These are phyloP conservation scores for Botryotinia narcissicola DNA, from an alignment of 2,329 filamentous ascomycete genomes.

Conservation along the genomic window DNA sequence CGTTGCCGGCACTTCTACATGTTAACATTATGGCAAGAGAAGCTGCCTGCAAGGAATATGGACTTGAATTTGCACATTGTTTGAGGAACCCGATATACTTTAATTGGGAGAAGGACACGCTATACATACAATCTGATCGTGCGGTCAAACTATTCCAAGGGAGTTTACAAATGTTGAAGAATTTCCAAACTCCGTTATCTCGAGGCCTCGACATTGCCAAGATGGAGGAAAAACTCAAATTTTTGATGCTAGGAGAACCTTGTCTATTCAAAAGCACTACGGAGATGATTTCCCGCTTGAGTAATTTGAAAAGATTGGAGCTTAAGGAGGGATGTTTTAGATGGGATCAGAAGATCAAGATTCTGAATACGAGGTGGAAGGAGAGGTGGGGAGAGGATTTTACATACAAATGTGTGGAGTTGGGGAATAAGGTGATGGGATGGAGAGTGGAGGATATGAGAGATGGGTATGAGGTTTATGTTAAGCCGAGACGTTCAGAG, in stretches of 20 bases:
- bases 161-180: neutral
- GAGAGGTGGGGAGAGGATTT: neutral
- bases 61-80: constrained; percentile 1
- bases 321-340: constrained; percentile 7
- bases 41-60: neutral
- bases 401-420: neutral
- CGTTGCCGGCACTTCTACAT: neutral
- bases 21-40: neutral
- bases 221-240: constrained; percentile 10
- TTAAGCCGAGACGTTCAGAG: neutral
- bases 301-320: neutral
- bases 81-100: constrained; percentile 6
- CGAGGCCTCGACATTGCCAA: constrained; percentile 5
- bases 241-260: constrained; percentile 7
- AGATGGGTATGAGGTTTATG: neutral
- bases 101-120: constrained; percentile 1
- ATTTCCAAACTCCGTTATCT: neutral
- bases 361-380: constrained; percentile 4
- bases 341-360: constrained; percentile 2
- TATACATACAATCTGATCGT: constrained; percentile 11
- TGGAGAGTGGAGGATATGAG: neutral
- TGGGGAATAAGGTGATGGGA: constrained; percentile 4
- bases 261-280: constrained; percentile 11
- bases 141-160: neutral
- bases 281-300: neutral